Evolutionary conservation across 2,329 filamentous ascomycete genomes (phyloP).

Genomic region (Sporothrix inflata): DNA sequence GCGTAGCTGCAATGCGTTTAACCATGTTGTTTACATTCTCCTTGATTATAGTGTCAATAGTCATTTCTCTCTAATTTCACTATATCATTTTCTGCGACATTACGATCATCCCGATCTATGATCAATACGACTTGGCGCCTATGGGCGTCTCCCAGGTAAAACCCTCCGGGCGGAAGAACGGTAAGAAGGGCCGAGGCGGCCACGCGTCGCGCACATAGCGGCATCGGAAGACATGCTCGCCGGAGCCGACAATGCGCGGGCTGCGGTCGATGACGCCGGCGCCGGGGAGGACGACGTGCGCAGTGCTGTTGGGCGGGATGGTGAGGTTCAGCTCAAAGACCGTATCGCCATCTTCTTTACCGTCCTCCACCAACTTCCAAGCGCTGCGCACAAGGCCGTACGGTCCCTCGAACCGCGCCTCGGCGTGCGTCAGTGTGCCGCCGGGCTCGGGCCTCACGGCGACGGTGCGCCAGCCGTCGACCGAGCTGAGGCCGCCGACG

Average conservation of each 20-base stretch:
- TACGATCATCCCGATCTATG: background rate
- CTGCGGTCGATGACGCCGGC: background rate
- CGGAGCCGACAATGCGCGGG: background rate
- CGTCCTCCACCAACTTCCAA: background rate
- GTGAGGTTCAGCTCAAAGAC: background rate
- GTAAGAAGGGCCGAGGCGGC: background rate
- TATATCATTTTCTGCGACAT: background rate
- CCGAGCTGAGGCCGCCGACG: background rate
- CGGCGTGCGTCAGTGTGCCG: background rate
- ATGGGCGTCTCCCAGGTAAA: background rate
- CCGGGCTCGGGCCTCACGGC: background rate
- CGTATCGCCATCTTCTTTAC: background rate
- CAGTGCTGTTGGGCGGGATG: background rate
- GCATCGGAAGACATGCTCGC: background rate
- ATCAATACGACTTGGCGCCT: background rate
- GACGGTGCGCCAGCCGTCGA: background rate
- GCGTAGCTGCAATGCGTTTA: conserved; percentile 17
- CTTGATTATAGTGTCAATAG: background rate
- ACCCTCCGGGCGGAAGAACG: background rate
- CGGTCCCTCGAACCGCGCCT: background rate
- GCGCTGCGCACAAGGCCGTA: background rate
- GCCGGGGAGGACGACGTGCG: background rate
- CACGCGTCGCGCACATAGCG: background rate
- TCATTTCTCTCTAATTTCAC: background rate
- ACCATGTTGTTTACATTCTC: conserved; percentile 4